These are phyloP conservation scores for Phaeodactylum tricornutum DNA, from an alignment of 108 stramenopile genomes.

Conservation along the genomic window DNA sequence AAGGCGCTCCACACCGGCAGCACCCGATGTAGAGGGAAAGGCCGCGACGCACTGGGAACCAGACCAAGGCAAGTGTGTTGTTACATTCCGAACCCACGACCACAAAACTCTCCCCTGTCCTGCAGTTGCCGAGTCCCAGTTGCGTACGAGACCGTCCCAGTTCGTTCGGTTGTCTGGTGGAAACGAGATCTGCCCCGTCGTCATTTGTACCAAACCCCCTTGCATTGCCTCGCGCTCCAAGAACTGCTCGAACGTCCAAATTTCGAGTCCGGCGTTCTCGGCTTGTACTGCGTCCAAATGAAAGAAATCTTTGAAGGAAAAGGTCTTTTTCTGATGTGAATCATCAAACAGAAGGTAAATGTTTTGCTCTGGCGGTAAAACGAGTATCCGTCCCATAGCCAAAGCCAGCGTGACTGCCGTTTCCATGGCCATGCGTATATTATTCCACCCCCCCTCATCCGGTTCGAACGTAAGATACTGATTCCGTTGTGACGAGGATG, in stretches of 20 bases:
- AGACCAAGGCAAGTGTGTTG: conserved; percentile 32
- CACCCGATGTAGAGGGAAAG: conserved; percentile 45
- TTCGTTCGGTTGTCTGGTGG: conserved; percentile 50
- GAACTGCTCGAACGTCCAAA: conserved; percentile 83
- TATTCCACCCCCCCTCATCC: conserved; percentile 92
- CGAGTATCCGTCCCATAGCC: conserved; percentile 84
- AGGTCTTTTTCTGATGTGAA: conserved; percentile 23
- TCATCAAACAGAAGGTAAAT: conserved; percentile 46
- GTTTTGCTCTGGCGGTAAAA: conserved; percentile 76
- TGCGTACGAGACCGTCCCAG: conserved; percentile 37
- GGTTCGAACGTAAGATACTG: conserved; percentile 86
- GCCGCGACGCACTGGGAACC: conserved; percentile 41
- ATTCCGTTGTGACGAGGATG: not conserved
- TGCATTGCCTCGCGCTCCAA: conserved; percentile 50
- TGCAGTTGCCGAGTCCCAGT: not conserved
- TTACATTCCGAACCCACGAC: conserved; percentile 39
- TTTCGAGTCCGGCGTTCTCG: conserved; percentile 53
- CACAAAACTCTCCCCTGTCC: conserved; percentile 24
- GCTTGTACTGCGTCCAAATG: conserved; percentile 43
- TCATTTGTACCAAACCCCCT: conserved; percentile 32
- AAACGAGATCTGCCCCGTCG: conserved; percentile 24
- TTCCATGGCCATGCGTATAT: conserved; percentile 93
- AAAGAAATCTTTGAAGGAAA: conserved; percentile 62
- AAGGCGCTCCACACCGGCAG: conserved; percentile 24
- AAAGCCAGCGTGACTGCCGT: conserved; percentile 76